Evolutionary conservation across 1,139 yeast genomes (phyloP), one percentile per base, ranked within the genome.

Genomic region (Wickerhamomyces sp.): DNA sequence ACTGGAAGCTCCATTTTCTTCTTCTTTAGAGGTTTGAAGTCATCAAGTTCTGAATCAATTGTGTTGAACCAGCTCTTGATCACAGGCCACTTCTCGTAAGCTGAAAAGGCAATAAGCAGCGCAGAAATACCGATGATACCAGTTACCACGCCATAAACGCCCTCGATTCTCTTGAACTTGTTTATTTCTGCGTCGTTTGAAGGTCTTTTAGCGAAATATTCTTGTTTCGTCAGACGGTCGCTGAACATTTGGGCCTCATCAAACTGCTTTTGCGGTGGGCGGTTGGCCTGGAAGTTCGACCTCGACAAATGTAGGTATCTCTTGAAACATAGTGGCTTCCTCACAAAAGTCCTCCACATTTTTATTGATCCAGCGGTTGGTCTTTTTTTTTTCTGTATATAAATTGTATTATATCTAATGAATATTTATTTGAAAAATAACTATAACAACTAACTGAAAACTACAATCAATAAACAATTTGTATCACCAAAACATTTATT

Each of bases 1-100:
- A 39, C 32, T 7, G 65, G 65, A 8, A 58, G 33, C 10, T 54
- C 58, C 6, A 45, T 34, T 16, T 35, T 28, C 9, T 38, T 45
- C 38, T 49, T 42, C 37, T 44, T 39, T 5, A 24, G 13, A 24
- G 42, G 41, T 14, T 36, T 37, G 28, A 28, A 21, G 2, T 38
- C 43, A 7, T 44, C 48, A 26, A 40, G 43, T 10, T 40, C 40
- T 14, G 13, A 8, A 3, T 20, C 37, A 19, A 32, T 31, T 35
- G 47, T 27, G 12, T 27, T 12, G 15, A 14, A 47, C 46, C 53
- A 49, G 5, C 34, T 41, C 21, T 40, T 36, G 15, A 46, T 33
- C 12, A 43, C 42, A 14, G 52, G 47, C 36, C 43, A 40, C 15
- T 49, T 43, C 19, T 45, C 41, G 28, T 46, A 51, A 0, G 42